These are phyloP conservation scores for Gelatoporia subvermispora DNA, from an alignment of 768 basidiomycete genomes.

Conservation along the genomic window DNA sequence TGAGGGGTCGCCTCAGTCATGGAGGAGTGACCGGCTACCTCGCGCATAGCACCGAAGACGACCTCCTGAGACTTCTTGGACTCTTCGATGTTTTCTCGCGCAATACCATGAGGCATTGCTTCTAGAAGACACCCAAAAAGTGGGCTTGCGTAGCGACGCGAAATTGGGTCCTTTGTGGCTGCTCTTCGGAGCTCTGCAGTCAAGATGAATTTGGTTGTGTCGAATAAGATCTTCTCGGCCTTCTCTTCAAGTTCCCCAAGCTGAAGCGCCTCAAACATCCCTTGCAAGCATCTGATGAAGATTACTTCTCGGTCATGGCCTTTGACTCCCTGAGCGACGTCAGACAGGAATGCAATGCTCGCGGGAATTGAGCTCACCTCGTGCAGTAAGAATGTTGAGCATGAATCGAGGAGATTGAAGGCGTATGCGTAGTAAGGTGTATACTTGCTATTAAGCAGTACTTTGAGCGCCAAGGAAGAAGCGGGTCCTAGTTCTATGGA, in stretches of 20 bases:
- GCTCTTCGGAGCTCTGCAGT: constrained; percentile 64
- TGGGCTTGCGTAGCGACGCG: constrained; percentile 50
- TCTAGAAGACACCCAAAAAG: constrained; percentile 74
- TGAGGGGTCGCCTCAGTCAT: constrained; percentile 42
- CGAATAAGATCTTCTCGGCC: constrained; percentile 66
- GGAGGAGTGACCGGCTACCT: constrained; percentile 55
- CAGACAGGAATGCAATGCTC: not conserved
- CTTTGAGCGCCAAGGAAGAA: constrained; percentile 57
- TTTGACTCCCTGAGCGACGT: constrained; percentile 50
- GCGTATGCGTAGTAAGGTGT: constrained; percentile 50
- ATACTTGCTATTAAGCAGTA: constrained; percentile 37
- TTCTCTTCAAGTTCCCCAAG: constrained; percentile 62
- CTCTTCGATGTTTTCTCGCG: constrained; percentile 59
- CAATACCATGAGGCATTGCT: constrained; percentile 69
- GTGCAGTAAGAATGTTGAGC: constrained; percentile 63
- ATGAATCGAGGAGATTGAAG: constrained; percentile 66
- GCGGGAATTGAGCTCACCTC: constrained; percentile 45
- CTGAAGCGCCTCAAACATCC: constrained; percentile 72
- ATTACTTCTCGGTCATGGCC: constrained; percentile 71
- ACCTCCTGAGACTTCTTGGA: constrained; percentile 55
- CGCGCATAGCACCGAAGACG: constrained; percentile 57
- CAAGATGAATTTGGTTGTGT: constrained; percentile 69
- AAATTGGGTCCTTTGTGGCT: constrained; percentile 46
- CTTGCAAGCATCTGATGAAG: constrained; percentile 67
- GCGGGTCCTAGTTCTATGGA: constrained; percentile 65